These are phyloP conservation scores for Lecanicillium sp. DNA, from an alignment of 2,329 filamentous ascomycete genomes.

Conservation along the genomic window DNA sequence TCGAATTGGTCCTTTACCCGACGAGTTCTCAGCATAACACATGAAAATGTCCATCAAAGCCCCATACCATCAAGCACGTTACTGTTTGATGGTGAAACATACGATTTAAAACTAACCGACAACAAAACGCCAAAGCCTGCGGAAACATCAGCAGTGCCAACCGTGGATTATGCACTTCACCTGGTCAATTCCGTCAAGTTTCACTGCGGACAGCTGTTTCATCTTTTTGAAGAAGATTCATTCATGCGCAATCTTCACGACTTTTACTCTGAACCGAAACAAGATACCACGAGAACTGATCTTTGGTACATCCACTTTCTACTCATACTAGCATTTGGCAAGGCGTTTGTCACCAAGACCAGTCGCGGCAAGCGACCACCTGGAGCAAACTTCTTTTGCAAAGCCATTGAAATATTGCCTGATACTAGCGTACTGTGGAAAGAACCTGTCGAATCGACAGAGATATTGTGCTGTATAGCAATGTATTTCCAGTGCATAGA, in stretches of 20 bases:
- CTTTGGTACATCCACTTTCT: conserved; percentile 47
- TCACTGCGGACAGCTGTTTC: conserved; percentile 39
- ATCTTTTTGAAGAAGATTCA: conserved; percentile 36
- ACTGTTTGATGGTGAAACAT: conserved; percentile 41
- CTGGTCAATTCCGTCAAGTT: conserved; percentile 39
- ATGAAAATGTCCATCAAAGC: conserved; percentile 34
- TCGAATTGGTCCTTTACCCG: conserved; percentile 49
- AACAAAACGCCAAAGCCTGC: conserved; percentile 16
- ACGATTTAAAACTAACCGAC: conserved; percentile 31
- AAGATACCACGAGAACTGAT: conserved; percentile 11
- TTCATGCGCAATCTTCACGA: conserved; percentile 14
- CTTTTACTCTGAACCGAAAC: conserved; percentile 18
- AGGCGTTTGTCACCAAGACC: conserved; percentile 37
- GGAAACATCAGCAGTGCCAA: conserved; percentile 27
- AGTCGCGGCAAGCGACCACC: conserved; percentile 29
- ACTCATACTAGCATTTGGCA: conserved; percentile 45
- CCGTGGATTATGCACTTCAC: conserved; percentile 40
- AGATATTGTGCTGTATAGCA: conserved; percentile 42
- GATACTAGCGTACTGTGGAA: conserved; percentile 29
- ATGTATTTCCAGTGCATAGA: conserved; percentile 45
- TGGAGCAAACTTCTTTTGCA: conserved; percentile 36
- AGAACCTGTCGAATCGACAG: conserved; percentile 36
- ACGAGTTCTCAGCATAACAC: conserved; percentile 37
- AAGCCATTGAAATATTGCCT: conserved; percentile 34
- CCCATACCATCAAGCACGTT: conserved; percentile 33